Base-by-base conservation (phyloP, 1,139 yeast species). In the Pichia sp. region DNA sequence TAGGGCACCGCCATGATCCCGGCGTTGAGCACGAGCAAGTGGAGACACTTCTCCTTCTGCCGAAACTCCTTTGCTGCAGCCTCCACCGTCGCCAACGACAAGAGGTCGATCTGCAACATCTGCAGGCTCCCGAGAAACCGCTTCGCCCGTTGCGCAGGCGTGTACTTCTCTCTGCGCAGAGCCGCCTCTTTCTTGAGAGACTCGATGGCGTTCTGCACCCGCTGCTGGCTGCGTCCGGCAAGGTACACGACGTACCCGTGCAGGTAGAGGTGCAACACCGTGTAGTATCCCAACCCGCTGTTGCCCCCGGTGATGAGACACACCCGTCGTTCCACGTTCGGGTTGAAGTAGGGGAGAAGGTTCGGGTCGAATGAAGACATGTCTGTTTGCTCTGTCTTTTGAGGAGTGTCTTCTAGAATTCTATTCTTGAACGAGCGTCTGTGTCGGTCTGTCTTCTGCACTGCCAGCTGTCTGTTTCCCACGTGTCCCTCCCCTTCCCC, bases 261-360 rank as follows among this genome's bases (percentile, higher is more conserved):
- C 50, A 87, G 70, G 62, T 83, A 87, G 12, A 89, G 73, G 62
- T 87, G 95, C 21, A 87, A 70, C 3, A 79, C 87, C 0, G 95
- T 85, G 65, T 73, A 85, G 74, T 82, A 87, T 4, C 96, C 96
- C 22, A 87, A 76, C 0, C 96, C 96, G 44, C 85, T 76, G 62
- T 84, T 86, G 5, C 90, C 95, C 1, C 96, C 95, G 0, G 95
- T 85, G 30, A 88, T 80, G 6, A 87, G 68, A 0, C 85, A 90
- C 2, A 85, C 83, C 53, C 79, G 72, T 26, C 86, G 72, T 21
- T 76, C 77, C 5, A 44, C 31, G 19, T 59, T 60, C 9, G 70
- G 70, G 43, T 61, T 54, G 47, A 55, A 57, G 34, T 57, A 59
- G 1, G 60, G 59, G 4, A 56, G 36, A 9, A 47, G 23, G 8